Evolutionary conservation across 208 protist species (phyloP).

Genomic region (Novymonas esmeraldas): DNA sequence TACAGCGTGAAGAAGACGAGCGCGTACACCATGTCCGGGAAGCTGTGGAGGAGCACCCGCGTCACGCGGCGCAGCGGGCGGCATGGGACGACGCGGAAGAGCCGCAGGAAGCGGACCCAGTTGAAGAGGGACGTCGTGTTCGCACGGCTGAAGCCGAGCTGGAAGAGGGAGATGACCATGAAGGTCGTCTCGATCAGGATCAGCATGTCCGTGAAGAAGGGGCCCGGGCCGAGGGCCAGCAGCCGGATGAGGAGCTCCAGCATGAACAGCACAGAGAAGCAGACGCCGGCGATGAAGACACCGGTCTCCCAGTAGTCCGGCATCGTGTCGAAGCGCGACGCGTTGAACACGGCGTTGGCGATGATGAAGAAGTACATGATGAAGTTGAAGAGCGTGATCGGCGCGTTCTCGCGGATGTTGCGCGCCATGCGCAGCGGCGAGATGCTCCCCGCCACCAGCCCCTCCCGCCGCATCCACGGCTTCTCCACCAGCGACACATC

Average conservation of each 20-base stretch:
- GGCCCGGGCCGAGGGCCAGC: conserved; percentile 75
- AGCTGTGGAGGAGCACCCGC: conserved; percentile 79
- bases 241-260: conserved; percentile 86
- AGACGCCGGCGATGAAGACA: conserved; percentile 68
- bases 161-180: conserved; percentile 84
- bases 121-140: conserved; percentile 91
- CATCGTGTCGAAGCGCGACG: conserved; percentile 80
- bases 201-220: conserved; percentile 77
- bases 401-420: conserved; percentile 86
- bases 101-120: conserved; percentile 80
- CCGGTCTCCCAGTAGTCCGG: conserved; percentile 80
- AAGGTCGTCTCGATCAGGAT: conserved; percentile 78
- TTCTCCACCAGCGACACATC: conserved; percentile 28
- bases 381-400: conserved; percentile 73
- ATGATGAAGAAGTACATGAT: conserved; percentile 84
- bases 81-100: conserved; percentile 70
- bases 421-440: conserved; percentile 84
- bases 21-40: conserved; percentile 85
- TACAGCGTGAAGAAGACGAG: conserved; percentile 89
- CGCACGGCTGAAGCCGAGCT: conserved; percentile 83
- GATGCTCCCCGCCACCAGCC: conserved; percentile 49
- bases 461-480: conserved; percentile 50
- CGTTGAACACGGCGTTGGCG: conserved; percentile 89
- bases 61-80: conserved; percentile 67
- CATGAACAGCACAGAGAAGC: conserved; percentile 84